Percentiles rank a stretch among this genome's conserved stretches.
Evolutionary conservation across 2,329 filamentous ascomycete species (phyloP).

Genomic region (Diaporthe ilicicola): DNA sequence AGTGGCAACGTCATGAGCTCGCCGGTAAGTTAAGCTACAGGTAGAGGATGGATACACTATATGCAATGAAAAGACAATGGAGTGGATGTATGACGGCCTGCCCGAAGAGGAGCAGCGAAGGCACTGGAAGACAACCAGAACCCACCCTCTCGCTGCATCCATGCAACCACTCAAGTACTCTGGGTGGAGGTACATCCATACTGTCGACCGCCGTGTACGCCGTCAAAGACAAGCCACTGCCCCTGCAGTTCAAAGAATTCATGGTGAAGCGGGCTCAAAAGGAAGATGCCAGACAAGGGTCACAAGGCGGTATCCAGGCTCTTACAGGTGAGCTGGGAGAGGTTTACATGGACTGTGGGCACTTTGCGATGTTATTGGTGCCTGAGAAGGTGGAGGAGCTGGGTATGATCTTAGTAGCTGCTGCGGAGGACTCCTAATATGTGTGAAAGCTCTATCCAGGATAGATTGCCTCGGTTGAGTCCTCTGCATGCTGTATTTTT

Average conservation of each 20-base stretch:
- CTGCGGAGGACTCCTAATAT: not conserved
- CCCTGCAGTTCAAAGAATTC: not conserved
- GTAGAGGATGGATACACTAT: not conserved
- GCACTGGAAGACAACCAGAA: not conserved
- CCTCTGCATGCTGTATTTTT: too few species aligned
- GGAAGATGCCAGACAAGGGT: not conserved
- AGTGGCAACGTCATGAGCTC: not conserved
- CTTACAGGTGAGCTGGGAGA: not conserved
- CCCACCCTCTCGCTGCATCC: not conserved
- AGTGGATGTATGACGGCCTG: not conserved
- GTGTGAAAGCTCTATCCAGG: too few species aligned
- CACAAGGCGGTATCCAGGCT: not conserved
- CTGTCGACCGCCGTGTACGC: not conserved
- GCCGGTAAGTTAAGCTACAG: too few species aligned
- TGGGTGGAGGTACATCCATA: not conserved
- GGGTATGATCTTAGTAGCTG: not conserved
- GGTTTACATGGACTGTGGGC: conserved; percentile 3
- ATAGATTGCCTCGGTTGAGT: too few species aligned
- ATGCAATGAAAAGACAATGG: not conserved
- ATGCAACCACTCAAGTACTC: not conserved
- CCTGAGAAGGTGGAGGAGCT: not conserved
- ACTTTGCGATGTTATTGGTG: not conserved
- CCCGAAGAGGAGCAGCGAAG: conserved; percentile 5
- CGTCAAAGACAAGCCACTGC: not conserved
- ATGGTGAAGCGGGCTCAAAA: conserved; percentile 3